These are phyloP conservation scores for Globisporangium acanthophoron DNA, from an alignment of 352 stramenopile genomes.

Conservation along the genomic window DNA sequence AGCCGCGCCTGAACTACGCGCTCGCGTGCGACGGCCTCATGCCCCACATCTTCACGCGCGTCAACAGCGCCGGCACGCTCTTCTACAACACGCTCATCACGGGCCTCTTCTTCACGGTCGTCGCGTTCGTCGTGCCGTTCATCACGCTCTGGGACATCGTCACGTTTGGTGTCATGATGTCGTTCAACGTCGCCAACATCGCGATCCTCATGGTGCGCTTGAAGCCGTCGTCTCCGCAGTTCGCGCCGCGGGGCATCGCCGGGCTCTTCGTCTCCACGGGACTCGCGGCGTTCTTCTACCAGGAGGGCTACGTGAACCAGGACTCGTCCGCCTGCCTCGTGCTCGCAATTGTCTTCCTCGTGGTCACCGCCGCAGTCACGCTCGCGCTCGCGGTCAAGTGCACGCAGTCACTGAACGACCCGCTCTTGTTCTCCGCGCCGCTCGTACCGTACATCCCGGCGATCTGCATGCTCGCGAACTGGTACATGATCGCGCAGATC, in stretches of 20 bases:
- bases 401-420: slow-evolving; percentile 25
- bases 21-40: slow-evolving; percentile 92
- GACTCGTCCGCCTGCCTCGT: slow-evolving; percentile 28
- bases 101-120: slow-evolving; percentile 56
- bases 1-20: slow-evolving; percentile 91
- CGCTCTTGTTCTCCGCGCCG: slow-evolving; percentile 33
- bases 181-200: slow-evolving; percentile 81
- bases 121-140: slow-evolving; percentile 77
- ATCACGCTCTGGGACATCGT: slow-evolving; percentile 82
- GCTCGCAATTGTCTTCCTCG: slow-evolving; percentile 41
- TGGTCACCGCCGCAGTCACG: slow-evolving; percentile 25
- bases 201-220: slow-evolving; percentile 61
- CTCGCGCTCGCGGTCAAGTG: slow-evolving; percentile 42
- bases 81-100: slow-evolving; percentile 75
- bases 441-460: slow-evolving; percentile 53
- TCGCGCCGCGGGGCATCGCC: slow-evolving; percentile 27
- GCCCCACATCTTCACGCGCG: slow-evolving; percentile 79
- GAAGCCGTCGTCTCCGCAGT: slow-evolving; percentile 36
- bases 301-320: slow-evolving; percentile 44
- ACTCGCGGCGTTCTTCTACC: slow-evolving; percentile 47
- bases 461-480: slow-evolving; percentile 54
- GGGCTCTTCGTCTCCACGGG: slow-evolving; percentile 30
- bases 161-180: slow-evolving; percentile 81
- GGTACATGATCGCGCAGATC: slow-evolving; percentile 62
- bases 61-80: slow-evolving; percentile 72